A percentile compares a stretch with the other conserved stretches of the same genome.
phyloP scores from a whole-genome alignment of 352 stramenopile species.

The Peronospora belbahrii region DNA sequence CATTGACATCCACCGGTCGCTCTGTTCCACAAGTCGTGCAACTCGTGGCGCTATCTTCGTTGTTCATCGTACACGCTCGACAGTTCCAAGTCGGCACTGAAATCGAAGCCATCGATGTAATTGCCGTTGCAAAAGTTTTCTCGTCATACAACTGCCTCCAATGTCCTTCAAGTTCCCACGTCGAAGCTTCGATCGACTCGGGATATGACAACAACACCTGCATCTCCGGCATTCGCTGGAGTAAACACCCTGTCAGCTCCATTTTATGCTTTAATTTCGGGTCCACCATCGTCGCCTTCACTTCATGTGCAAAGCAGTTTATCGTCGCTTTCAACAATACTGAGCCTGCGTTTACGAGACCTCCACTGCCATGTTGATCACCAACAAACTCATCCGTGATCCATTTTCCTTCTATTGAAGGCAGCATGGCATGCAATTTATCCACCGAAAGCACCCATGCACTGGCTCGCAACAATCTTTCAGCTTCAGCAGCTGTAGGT shows the following conservation, averaged over 20 bases:
- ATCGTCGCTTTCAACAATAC: constrained; percentile 48
- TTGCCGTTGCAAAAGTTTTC: constrained; percentile 7
- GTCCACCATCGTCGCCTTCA: constrained; percentile 47
- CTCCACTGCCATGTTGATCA: constrained; percentile 37
- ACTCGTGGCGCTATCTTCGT: constrained; percentile 45
- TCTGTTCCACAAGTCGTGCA: constrained; percentile 69
- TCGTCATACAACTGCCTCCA: constrained; percentile 59
- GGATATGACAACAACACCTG: constrained; percentile 32
- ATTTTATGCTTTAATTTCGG: constrained; percentile 32
- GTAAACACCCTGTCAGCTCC: constrained; percentile 53
- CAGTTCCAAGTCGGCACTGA: constrained; percentile 50
- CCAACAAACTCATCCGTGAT: constrained; percentile 59
- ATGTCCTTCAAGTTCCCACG: constrained; percentile 67
- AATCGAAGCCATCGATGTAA: constrained; percentile 15
- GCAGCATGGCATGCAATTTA: constrained; percentile 36
- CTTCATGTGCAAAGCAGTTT: constrained; percentile 56
- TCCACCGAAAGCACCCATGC: constrained; percentile 54
- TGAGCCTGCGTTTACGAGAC: constrained; percentile 55
- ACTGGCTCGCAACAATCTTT: constrained; percentile 37
- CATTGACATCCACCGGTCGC: constrained; percentile 32
- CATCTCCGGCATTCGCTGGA: constrained; percentile 47
- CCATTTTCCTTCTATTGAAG: constrained; percentile 75
- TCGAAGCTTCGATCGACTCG: constrained; percentile 14
- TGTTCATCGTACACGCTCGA: constrained; percentile 69
- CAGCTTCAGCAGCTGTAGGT: constrained; percentile 36